Conservation (phyloP, 768 basidiomycete species). For the Glaciozyma martinii region DNA sequence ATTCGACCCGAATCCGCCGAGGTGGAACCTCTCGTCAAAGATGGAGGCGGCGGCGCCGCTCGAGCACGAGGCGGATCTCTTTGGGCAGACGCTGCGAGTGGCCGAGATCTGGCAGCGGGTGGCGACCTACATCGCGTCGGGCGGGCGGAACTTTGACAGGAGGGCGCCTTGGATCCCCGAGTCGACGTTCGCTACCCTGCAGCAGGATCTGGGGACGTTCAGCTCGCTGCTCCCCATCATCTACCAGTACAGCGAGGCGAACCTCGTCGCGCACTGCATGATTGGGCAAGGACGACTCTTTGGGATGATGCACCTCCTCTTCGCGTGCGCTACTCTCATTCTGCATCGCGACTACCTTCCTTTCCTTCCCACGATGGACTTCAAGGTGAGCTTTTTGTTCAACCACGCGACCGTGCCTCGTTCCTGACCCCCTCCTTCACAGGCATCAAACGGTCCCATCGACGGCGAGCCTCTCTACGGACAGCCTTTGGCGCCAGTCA, state of each 20-base stretch:
- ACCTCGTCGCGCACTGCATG: slow-evolving; percentile 25
- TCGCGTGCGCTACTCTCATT: slow-evolving; percentile 19
- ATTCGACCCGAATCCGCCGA: slow-evolving; percentile 19
- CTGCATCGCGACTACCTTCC: slow-evolving; percentile 32
- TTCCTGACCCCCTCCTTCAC: neutral
- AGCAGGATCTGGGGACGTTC: slow-evolving; percentile 8
- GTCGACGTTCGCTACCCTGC: slow-evolving; percentile 25
- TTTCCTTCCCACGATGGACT: slow-evolving; percentile 25
- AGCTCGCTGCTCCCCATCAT: slow-evolving; percentile 15
- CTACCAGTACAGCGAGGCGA: slow-evolving; percentile 17
- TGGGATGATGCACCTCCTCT: slow-evolving; percentile 25
- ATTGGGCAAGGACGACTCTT: slow-evolving; percentile 23
- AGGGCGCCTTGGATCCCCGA: slow-evolving; percentile 22
- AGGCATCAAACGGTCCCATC: slow-evolving; percentile 22
- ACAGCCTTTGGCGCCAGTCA: neutral
- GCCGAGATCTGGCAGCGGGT: slow-evolving; percentile 27
- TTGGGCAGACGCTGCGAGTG: slow-evolving; percentile 25
- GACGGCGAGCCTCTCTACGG: slow-evolving; percentile 29
- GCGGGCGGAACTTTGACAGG: slow-evolving; percentile 28
- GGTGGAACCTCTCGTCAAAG: slow-evolving; percentile 16
- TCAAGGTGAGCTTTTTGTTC: slow-evolving; percentile 10
- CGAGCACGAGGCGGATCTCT: slow-evolving; percentile 28
- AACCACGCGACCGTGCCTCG: neutral
- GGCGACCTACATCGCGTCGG: slow-evolving; percentile 24
- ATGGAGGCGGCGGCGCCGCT: neutral